Evolutionary conservation across 805 yeast genomes (phyloP), one percentile per base, ranked within the genome.

Genomic region (Saturnispora gosingensis): DNA sequence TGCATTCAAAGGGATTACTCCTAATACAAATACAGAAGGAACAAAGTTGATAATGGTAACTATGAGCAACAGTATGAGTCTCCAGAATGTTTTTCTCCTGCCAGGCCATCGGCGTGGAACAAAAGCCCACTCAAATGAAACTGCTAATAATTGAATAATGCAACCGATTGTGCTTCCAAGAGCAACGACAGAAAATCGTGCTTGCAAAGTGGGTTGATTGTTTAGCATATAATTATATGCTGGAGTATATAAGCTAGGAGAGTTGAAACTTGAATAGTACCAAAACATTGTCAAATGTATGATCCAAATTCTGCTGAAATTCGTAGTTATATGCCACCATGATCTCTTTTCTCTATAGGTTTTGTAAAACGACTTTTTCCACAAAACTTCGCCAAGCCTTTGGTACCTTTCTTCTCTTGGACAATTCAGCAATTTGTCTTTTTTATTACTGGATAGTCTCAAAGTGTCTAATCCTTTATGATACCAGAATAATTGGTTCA

Each of bases 301-400:
- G 11, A 74, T 72, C 82, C 82, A 77, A 15, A 77, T 72, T 54
- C 82, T 62, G 57, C 72, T 75, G 54, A 76, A 77, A 56, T 77
- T 76, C 1, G 77, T 70, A 0, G 76, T 64, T 3, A 73, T 54
- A 60, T 77, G 82, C 59, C 73, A 61, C 80, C 80, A 77, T 1
- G 77, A 66, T 53, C 82, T 63, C 45, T 64, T 69, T 53, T 77
- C 82, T 25, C 60, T 65, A 55, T 72, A 77, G 0, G 80, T 75
- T 56, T 77, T 77, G 54, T 61, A 64, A 52, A 76, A 73, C 1
- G 62, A 64, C 15, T 64, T 64, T 9, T 64, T 54, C 81, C 81
- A 77, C 15, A 63, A 59, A 13, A 76, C 66, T 3, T 60, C 46
- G 3, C 63, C 62, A 3, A 77, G 52, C 13, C 58, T 55, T 3